Conservation (phyloP, 2,329 filamentous ascomycete species). For the Aspergillus aculeatus region DNA sequence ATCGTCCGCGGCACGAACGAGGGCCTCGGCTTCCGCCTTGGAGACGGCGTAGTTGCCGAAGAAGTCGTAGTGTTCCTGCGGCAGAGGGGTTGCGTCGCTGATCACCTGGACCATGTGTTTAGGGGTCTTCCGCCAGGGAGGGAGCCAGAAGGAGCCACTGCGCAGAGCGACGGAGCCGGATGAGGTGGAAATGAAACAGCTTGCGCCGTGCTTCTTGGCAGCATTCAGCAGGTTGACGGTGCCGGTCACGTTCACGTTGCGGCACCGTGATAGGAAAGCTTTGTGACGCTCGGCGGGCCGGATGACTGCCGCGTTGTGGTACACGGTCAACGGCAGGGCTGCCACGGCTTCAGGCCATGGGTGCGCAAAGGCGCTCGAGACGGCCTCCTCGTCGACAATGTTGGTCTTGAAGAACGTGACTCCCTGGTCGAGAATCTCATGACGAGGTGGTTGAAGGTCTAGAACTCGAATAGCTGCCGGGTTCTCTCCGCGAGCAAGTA, state of each 20-base stretch:
- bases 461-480: conserved; percentile 54
- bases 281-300: conserved; percentile 50
- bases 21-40: conserved; percentile 53
- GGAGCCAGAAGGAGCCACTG: conserved; percentile 45
- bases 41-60: conserved; percentile 52
- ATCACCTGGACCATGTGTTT: conserved; percentile 47
- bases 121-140: conserved; percentile 46
- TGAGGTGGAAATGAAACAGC: conserved; percentile 55
- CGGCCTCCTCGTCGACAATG: conserved; percentile 49
- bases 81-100: conserved; percentile 42
- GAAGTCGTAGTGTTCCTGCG: conserved; percentile 45
- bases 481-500: conserved; percentile 54
- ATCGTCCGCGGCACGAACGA: conserved; percentile 49
- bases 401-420: conserved; percentile 52
- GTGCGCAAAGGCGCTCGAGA: conserved; percentile 47
- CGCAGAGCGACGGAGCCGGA: conserved; percentile 50
- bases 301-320: conserved; percentile 58
- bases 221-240: conserved; percentile 52
- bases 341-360: conserved; percentile 48
- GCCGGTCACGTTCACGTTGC: conserved; percentile 53
- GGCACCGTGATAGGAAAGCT: conserved; percentile 47
- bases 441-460: conserved; percentile 50
- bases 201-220: conserved; percentile 48
- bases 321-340: conserved; percentile 54
- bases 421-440: conserved; percentile 43